Evolutionary conservation across 495 filamentous ascomycete species (phyloP), one percentile per base, ranked within the genome.

Genomic region (Astrothelium macrocarpum): DNA sequence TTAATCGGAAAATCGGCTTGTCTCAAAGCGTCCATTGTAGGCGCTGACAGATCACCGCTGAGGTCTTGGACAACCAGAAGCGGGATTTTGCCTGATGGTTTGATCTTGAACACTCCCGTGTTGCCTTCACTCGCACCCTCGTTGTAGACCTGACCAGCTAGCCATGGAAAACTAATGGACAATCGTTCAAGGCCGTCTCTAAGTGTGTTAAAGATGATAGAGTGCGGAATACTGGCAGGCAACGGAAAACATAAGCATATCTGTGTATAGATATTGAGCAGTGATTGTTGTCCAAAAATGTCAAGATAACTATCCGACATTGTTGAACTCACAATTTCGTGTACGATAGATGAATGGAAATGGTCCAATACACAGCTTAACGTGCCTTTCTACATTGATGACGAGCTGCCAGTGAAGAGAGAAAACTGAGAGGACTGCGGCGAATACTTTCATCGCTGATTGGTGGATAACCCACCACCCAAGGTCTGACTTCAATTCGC

Each of bases 121-220:
- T 73, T 70, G 29, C 67, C 71, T 42, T 72, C 68, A 25, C 68
- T 59, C 11, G 68, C 68, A 14, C 69, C 74, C 59, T 81, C 75
- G 9, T 76, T 74, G 42, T 82, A 67, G n/a, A 84, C 77, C 39
- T 81, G 72, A 7, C 82, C 82, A 12, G 82, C 76, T 45, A 82
- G 64, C 81, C 82, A 84, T 20, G 82, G 83, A 65, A 84, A 81
- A 59, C 63, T 71, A 12, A 60, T 62, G 31, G 72, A 61, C 16
- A 81, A 69, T 39, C 70, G 61, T 61, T 72, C 70, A 20, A 81
- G 73, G 25, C 78, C 78, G 18, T 66, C 63, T 18, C 58, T 67
- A n/a, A 81, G 61, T 0, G 67, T 74, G 18, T 61, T 53, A 62
- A 74, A 65, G 60, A 80, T 76, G 2, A 53, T 23, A 14, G 66